phyloP scores from a whole-genome alignment of 148 eudicot genomes.

The Limonium bicolor region DNA sequence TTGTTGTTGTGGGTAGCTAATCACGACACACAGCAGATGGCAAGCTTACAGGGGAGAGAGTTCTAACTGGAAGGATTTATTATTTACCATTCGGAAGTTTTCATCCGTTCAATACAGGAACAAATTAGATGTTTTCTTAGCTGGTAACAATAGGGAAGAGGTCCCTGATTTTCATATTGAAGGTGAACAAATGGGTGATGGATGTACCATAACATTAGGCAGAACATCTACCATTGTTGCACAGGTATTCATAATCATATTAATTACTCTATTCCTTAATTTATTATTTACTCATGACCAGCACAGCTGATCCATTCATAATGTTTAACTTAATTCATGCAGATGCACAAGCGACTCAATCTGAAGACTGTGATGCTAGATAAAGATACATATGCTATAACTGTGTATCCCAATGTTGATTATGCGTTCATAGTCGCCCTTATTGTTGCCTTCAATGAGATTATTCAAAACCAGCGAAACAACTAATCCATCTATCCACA shows the following conservation, averaged over 20 bases:
- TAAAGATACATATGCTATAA: constrained; percentile 19
- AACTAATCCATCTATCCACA: too few relatives aligned
- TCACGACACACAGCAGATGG: constrained; percentile 17
- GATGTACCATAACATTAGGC: constrained; percentile 31
- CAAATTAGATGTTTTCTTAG: constrained; percentile 16
- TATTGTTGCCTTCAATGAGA: constrained; percentile 19
- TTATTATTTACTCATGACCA: too few relatives aligned
- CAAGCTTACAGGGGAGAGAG: constrained; percentile 22
- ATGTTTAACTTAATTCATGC: too few relatives aligned
- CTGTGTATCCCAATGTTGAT: constrained; percentile 21
- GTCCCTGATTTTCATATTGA: constrained; percentile 28
- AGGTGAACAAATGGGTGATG: constrained; percentile 30
- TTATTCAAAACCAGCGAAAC: too few relatives aligned
- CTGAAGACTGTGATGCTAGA: constrained; percentile 8
- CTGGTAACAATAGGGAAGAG: constrained; percentile 7
- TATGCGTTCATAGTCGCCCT: constrained; percentile 25
- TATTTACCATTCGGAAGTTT: constrained; percentile 12
- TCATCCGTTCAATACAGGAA: constrained; percentile 12
- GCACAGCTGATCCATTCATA: too few relatives aligned
- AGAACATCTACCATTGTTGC: constrained; percentile 24
- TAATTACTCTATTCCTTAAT: background rate
- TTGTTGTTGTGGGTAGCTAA: constrained; percentile 7
- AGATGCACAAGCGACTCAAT: constrained; percentile 18
- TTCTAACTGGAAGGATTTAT: constrained; percentile 8
- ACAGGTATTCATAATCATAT: constrained; percentile 15